Evolutionary conservation across 2,329 filamentous ascomycete species (phyloP).

Genomic region (Diaporthe capsici): DNA sequence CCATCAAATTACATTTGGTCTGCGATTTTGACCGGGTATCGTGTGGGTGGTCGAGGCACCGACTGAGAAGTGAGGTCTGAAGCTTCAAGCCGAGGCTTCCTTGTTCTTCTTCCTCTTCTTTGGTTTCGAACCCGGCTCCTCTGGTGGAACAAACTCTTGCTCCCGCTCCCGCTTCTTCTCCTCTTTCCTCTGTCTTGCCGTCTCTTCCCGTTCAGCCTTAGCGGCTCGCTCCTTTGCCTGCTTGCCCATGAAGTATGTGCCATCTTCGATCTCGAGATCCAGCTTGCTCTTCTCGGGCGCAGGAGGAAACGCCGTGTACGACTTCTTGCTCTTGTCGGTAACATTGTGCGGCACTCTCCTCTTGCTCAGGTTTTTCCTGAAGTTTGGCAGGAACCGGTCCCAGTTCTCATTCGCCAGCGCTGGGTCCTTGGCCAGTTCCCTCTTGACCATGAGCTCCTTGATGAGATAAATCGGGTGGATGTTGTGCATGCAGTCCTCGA

Average conservation of each 20-base stretch:
- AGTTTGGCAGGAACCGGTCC: conserved; percentile 96
- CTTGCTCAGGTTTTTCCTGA: conserved; percentile 92
- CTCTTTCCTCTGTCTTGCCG: conserved; percentile 88
- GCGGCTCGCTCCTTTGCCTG: conserved; percentile 89
- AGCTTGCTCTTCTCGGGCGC: conserved; percentile 99
- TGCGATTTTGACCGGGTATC: conserved; percentile 41
- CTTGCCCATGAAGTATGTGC: conserved; percentile 96
- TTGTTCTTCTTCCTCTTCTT: conserved; percentile 75
- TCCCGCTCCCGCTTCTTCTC: conserved; percentile 89
- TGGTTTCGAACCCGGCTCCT: conserved; percentile 77
- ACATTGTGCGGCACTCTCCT: conserved; percentile 86
- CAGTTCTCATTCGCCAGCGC: conserved; percentile 89
- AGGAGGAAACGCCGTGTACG: conserved; percentile 97
- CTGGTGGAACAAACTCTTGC: conserved; percentile 88
- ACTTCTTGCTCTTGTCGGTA: conserved; percentile 93
- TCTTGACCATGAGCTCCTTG: conserved; percentile 85
- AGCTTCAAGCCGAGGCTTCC: conserved; percentile 47
- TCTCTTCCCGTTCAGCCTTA: conserved; percentile 84
- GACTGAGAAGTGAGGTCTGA: not conserved
- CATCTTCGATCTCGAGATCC: conserved; percentile 96
- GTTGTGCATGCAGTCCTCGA: conserved; percentile 97
- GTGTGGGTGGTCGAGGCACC: conserved; percentile 27
- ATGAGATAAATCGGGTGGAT: conserved; percentile 92
- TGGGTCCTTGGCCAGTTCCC: conserved; percentile 84
- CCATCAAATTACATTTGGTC: conserved; percentile 39